A percentile compares a stretch with the other conserved stretches of the same genome.
phyloP scores from a whole-genome alignment of 2,329 filamentous ascomycete species.

The Verruconis gallopava region DNA sequence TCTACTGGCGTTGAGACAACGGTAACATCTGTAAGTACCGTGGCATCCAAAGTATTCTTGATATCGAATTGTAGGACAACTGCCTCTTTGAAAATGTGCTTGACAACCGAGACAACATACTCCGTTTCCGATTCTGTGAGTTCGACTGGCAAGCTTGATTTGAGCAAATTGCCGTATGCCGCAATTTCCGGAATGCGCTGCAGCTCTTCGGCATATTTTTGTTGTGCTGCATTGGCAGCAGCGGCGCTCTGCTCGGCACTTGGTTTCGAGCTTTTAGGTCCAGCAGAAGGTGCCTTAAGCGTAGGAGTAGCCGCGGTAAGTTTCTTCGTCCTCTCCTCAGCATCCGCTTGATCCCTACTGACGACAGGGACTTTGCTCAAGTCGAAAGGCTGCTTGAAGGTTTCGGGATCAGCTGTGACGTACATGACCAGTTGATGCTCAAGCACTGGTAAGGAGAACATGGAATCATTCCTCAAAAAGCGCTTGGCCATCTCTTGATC shows the following conservation, averaged over 20 bases:
- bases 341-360: constrained; percentile 87
- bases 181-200: constrained; percentile 83
- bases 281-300: constrained; percentile 79
- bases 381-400: constrained; percentile 78
- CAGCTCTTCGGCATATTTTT: constrained; percentile 81
- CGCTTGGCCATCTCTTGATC: constrained; percentile 73
- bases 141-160: constrained; percentile 75
- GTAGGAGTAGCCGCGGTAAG: constrained; percentile 84
- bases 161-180: constrained; percentile 79
- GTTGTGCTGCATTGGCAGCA: constrained; percentile 64
- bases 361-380: constrained; percentile 84
- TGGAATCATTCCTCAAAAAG: constrained; percentile 94
- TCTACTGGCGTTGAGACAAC: constrained; percentile 68
- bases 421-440: constrained; percentile 90
- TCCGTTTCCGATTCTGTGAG: constrained; percentile 96
- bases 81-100: constrained; percentile 97
- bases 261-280: constrained; percentile 57
- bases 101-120: constrained; percentile 85
- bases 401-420: constrained; percentile 79
- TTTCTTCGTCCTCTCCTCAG: constrained; percentile 94
- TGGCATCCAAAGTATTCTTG: constrained; percentile 91
- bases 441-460: constrained; percentile 74
- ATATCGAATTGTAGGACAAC: constrained; percentile 87
- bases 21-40: constrained; percentile 79
- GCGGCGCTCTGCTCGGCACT: constrained; percentile 62